Conservation (phyloP, 495 filamentous ascomycete genomes). For the Talaromyces borbonicus region DNA sequence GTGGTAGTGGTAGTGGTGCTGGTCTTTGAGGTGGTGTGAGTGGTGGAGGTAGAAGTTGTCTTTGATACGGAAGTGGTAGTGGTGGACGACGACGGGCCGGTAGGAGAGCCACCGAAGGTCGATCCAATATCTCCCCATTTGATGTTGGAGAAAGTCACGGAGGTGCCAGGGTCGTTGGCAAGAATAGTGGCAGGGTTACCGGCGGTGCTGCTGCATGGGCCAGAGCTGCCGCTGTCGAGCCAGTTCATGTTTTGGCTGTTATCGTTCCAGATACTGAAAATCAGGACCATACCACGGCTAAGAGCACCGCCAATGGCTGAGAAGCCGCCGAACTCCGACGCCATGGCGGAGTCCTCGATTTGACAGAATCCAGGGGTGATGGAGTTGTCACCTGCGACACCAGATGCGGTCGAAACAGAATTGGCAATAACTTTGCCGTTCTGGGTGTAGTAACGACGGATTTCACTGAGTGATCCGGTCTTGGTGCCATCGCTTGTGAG, state of each 20-base stretch:
- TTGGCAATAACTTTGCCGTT: constrained; percentile 43
- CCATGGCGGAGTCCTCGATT: constrained; percentile 10
- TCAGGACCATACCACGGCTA: constrained; percentile 54
- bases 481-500: constrained; percentile 36
- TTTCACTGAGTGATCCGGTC: constrained; percentile 41
- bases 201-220: constrained; percentile 46
- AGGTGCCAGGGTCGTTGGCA: constrained; percentile 18
- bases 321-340: constrained; percentile 18
- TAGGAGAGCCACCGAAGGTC: constrained; percentile 9
- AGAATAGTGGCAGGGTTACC: constrained; percentile 22
- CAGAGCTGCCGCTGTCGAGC: constrained; percentile 46
- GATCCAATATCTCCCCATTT: constrained; percentile 29
- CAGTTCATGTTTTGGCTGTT: constrained; percentile 50
- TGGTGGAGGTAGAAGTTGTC: background rate
- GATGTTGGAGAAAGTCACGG: constrained; percentile 27
- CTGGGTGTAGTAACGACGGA: constrained; percentile 54
- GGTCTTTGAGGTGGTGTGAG: background rate
- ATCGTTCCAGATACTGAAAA: constrained; percentile 56
- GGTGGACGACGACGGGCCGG: background rate
- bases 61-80: background rate
- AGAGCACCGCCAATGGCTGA: constrained; percentile 28
- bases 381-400: constrained; percentile 11
- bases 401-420: constrained; percentile 11
- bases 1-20: background rate
- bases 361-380: constrained; percentile 20